phyloP scores from a whole-genome alignment of 345 rosid genomes.

The Capsella bursapastoris region DNA sequence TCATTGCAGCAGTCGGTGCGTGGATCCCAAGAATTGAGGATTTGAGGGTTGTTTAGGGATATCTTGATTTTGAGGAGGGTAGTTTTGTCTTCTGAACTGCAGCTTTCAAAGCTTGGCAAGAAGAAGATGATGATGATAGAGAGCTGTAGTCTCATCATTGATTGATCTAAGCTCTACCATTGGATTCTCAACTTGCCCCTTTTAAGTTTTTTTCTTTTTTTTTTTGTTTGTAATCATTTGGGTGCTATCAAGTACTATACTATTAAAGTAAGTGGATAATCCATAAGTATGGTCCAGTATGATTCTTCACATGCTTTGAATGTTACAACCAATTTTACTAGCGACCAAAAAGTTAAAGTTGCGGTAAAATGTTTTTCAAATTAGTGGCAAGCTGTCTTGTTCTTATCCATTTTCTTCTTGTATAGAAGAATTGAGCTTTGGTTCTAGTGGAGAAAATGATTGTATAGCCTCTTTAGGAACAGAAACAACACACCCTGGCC shows the following conservation, averaged over 20 bases:
- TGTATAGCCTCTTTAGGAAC: constrained; percentile 44
- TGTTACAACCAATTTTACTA: too few species aligned
- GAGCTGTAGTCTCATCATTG: constrained; percentile 26
- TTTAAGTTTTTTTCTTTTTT: too few species aligned
- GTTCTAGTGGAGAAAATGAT: not conserved
- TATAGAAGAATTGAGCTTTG: not conserved
- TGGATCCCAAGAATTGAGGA: constrained; percentile 65
- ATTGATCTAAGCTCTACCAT: not conserved
- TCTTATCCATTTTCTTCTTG: constrained; percentile 3
- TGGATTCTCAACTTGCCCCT: constrained; percentile 7
- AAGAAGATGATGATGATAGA: not conserved
- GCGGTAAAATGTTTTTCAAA: not conserved
- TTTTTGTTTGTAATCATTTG: too few species aligned
- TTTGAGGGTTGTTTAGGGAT: constrained; percentile 61
- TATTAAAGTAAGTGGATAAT: constrained; percentile 5
- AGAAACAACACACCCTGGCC: constrained; percentile 47
- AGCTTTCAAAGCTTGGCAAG: constrained; percentile 19
- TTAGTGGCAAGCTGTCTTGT: not conserved
- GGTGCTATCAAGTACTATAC: too few species aligned
- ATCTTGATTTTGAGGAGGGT: constrained; percentile 62
- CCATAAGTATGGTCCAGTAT: not conserved
- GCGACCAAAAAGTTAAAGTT: too few species aligned
- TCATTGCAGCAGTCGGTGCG: constrained; percentile 65
- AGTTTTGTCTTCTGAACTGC: constrained; percentile 59
- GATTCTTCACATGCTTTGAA: constrained; percentile 11